Evolutionary conservation across 1,284 basidiomycete genomes (phyloP), one percentile per base, ranked within the genome.

Genomic region (Chondrostereum purpureum): DNA sequence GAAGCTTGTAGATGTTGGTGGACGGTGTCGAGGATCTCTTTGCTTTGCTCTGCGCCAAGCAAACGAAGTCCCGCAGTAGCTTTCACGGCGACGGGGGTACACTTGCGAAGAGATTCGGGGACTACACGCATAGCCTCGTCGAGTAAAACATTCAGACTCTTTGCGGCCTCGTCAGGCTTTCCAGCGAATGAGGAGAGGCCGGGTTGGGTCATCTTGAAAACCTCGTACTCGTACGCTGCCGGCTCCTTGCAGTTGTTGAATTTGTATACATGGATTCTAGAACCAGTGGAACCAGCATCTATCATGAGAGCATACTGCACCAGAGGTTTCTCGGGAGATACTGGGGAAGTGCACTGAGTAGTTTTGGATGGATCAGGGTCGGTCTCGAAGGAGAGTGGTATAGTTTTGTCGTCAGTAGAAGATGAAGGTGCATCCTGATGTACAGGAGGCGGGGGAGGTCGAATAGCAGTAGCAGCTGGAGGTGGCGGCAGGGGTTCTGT

Each of bases 271-370:
- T 99, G 95, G 58, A 99, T 94, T 13, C 95, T 83, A 1, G 93
- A 96, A 16, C 95, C 95, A 0, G 93, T 97, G 31, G 93, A 97
- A 13, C 95, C 96, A 0, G 96, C 95, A 62, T 99, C 95, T 64
- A 99, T 91, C 82, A 98, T 97, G 57, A 99, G 78, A 0, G 92
- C 93, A 63, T 90, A 99, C 64, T 97, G 92, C 6, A 93, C 86
- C 45, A 93, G 68, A 0, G 70, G 72, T 5, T 64, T 56, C 47
- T 63, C 53, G 0, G 76, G 54, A 11, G 67, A 65, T 60, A 78
- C 63, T 0, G 89, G 77, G 0, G 62, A 51, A 0, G 73, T 72
- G 67, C 91, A 94, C 65, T 83, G 65, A 0, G 78, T 73, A 1
- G 85, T 87, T 55, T 73, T 75, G 35, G 70, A 62, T 1, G 73